Evolutionary conservation across 805 yeast genomes (phyloP).

Genomic region (Candida vartiovaarae): DNA sequence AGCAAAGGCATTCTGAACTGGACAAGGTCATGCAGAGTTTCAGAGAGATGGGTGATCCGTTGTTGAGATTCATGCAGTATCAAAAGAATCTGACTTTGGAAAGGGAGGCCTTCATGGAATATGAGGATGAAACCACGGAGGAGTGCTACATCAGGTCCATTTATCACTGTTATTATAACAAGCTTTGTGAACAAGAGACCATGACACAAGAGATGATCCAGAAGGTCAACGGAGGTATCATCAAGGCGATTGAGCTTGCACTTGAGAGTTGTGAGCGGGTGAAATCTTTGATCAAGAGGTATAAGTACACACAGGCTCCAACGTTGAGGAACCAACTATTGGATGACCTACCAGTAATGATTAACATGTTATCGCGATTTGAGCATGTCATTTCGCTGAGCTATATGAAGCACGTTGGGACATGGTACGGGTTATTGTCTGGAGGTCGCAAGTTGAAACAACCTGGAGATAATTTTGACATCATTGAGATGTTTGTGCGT

Average conservation of each 20-base stretch:
- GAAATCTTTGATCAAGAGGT: constrained; percentile 23
- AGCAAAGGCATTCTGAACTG: neutral
- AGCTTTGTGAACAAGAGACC: constrained; percentile 21
- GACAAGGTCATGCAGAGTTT: constrained; percentile 3
- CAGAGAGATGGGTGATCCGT: constrained; percentile 4
- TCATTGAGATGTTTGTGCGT: constrained; percentile 25
- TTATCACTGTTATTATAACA: constrained; percentile 23
- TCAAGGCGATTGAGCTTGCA: constrained; percentile 23
- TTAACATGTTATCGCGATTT: constrained; percentile 10
- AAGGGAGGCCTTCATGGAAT: constrained; percentile 27
- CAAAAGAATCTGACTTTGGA: constrained; percentile 15
- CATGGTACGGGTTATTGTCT: constrained; percentile 26
- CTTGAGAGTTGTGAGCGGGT: constrained; percentile 22
- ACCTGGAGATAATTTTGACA: constrained; percentile 30
- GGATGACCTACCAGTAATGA: constrained; percentile 26
- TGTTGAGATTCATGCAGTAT: constrained; percentile 9
- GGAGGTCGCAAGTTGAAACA: constrained; percentile 24
- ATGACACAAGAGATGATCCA: constrained; percentile 22
- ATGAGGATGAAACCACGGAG: constrained; percentile 15
- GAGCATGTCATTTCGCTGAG: constrained; percentile 16
- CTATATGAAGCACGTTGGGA: constrained; percentile 18
- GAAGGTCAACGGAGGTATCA: constrained; percentile 23
- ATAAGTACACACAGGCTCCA: constrained; percentile 20
- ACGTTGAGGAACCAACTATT: constrained; percentile 21
- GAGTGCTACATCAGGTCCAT: constrained; percentile 22